phyloP scores from a whole-genome alignment of 768 basidiomycete genomes.

The Trametes villosa region DNA sequence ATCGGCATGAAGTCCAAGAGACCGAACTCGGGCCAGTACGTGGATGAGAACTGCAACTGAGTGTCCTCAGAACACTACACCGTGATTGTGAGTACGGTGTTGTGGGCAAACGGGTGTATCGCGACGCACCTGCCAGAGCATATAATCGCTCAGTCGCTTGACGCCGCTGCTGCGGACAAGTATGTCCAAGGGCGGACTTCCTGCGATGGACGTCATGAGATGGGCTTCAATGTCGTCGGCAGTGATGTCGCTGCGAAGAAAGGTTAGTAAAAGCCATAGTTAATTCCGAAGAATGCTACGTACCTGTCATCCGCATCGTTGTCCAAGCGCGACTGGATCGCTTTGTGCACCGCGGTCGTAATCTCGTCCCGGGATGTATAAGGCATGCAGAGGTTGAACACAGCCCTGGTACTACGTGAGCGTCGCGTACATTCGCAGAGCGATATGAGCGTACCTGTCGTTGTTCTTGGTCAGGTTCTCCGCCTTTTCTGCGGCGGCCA shows the following conservation, averaged over 20 bases:
- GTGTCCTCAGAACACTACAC: slow-evolving; percentile 79
- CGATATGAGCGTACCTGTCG: slow-evolving; percentile 50
- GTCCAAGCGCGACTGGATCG: slow-evolving; percentile 47
- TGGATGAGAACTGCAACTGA: slow-evolving; percentile 82
- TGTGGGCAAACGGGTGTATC: neutral
- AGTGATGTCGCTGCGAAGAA: slow-evolving; percentile 51
- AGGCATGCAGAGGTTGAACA: slow-evolving; percentile 91
- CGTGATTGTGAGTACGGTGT: neutral
- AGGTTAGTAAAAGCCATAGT: neutral
- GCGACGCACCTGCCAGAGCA: slow-evolving; percentile 90
- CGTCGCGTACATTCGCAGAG: neutral
- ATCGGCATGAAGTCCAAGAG: slow-evolving; percentile 86
- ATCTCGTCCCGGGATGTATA: slow-evolving; percentile 95
- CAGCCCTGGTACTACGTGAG: slow-evolving; percentile 55
- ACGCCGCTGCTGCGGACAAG: slow-evolving; percentile 93
- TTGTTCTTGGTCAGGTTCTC: slow-evolving; percentile 80
- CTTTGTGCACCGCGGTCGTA: slow-evolving; percentile 68
- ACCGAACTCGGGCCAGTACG: slow-evolving; percentile 95
- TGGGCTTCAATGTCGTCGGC: slow-evolving; percentile 69
- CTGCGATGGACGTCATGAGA: slow-evolving; percentile 65
- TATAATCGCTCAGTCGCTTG: slow-evolving; percentile 82
- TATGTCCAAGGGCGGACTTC: slow-evolving; percentile 85
- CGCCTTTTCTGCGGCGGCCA: slow-evolving; percentile 66
- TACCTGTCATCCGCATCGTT: slow-evolving; percentile 24
- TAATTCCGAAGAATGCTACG: neutral